Evolutionary conservation across 192 early-diverging fungal species (phyloP), one percentile per base, ranked within the genome.

Genomic region (Umbelopsis vinacea): DNA sequence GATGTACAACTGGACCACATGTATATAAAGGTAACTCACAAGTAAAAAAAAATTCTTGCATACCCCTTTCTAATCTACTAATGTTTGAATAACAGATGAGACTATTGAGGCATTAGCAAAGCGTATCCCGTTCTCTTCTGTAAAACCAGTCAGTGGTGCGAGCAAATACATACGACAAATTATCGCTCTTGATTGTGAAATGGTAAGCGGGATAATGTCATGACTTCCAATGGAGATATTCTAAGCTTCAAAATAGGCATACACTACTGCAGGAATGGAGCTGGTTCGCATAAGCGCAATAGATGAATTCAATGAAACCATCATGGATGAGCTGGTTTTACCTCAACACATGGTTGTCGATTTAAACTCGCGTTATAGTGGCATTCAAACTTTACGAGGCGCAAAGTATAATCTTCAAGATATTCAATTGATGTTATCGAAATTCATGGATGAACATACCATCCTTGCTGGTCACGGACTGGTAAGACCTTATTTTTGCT

Each of bases 141-240:
- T 85, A 60, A 81, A 83, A 0, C 72, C 80, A 37, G 53, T 38
- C 4, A 33, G 35, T 48, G 33, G 74, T 17, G 66, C 71, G 12
- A 29, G 47, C 1, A 47, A 46, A 12, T 46, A 66, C 4, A 52
- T 70, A 8, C 40, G 73, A 19, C 17, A 71, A 9, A 57, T 89
- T 23, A 84, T 90, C 22, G 91, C 85, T 0, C 72, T 91, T 66
- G 91, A 92, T 79, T 92, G 91, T 69, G 91, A 92, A 79, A 92
- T 92, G 91, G 88, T 87, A 81, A 46, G 24, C 5, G 2, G 11
- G 40, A 43, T 12, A 6, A 43, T 43, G 6, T 43, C 40, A 43
- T 11, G 40, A 43, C 40, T 43, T 11, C 11, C 6, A n/a, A 43
- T 37, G 23, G 4, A 15, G 4, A 53, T 48, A 45, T 21, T 10